Evolutionary conservation across 495 filamentous ascomycete genomes (phyloP).

Genomic region (Daldinia vernicosa): DNA sequence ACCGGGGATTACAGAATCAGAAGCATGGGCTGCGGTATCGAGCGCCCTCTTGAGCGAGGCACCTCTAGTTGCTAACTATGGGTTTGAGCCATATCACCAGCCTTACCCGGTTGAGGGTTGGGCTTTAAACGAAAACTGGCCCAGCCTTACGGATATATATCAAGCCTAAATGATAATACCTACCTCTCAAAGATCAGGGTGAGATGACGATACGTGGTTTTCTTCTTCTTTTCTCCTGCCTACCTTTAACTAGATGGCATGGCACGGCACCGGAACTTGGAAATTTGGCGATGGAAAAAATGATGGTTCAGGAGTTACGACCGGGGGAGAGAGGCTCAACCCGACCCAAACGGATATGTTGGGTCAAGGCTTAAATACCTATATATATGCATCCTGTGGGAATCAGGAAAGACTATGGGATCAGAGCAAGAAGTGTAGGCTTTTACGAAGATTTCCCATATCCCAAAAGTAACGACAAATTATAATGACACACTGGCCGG

Average conservation of each 20-base stretch:
- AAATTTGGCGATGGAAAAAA: slow-evolving; percentile 22
- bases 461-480: slow-evolving; percentile 13
- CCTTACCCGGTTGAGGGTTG: slow-evolving; percentile 33
- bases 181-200: slow-evolving; percentile 3
- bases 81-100: slow-evolving; percentile 36
- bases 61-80: slow-evolving; percentile 14
- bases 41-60: slow-evolving; percentile 28
- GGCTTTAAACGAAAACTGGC: slow-evolving; percentile 33
- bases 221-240: neutral
- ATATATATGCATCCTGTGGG: neutral
- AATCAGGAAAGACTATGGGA: slow-evolving; percentile 5
- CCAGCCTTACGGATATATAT: slow-evolving; percentile 39
- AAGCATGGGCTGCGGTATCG: slow-evolving; percentile 33
- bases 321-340: slow-evolving; percentile 12
- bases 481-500: neutral
- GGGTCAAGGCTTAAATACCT: slow-evolving; percentile 2
- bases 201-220: slow-evolving; percentile 7
- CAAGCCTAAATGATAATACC: slow-evolving; percentile 23
- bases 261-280: slow-evolving; percentile 23
- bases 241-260: slow-evolving; percentile 14
- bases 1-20: slow-evolving; percentile 26
- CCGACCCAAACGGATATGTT: slow-evolving; percentile 14
- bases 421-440: slow-evolving; percentile 1
- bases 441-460: slow-evolving; percentile 18
- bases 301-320: slow-evolving; percentile 12